Base-by-base conservation (phyloP, 2,329 filamentous ascomycete genomes). In the Hortaea werneckii region DNA sequence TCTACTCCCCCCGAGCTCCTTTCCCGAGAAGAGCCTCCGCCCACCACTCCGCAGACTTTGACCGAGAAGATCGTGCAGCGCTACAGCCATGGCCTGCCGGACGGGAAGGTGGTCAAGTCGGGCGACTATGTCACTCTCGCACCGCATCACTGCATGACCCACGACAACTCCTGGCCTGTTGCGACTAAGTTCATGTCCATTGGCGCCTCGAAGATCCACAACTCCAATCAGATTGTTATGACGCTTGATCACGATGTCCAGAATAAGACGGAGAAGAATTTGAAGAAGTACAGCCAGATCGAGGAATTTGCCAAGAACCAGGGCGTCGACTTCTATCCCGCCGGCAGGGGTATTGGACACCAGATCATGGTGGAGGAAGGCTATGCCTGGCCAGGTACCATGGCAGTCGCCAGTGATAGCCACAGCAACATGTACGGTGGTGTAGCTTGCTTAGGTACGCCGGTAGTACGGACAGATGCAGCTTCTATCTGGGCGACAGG, bases 1-100 rank as follows among this genome's bases (percentile, higher is more conserved):
- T 76, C 76, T 51, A 65, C 75, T 2, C 70, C 87, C 11, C 79
- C 85, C 56, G 81, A 87, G 49, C 77, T 95, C 51, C 79, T 94
- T 53, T 80, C 83, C 37, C 54, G 53, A 20, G 82, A 86, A 30
- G 77, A 64, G 40, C 59, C 65, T 12, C 56, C 70, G 27, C 62
- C 65, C 26, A 56, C 58, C 12, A 65, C 67, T 2, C 77, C 85
- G 0, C 88, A 95, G 67, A 95, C 86, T 2, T 67, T 95, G 43
- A 92, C 86, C 2, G 89, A 95, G 65, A 95, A 95, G 73, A 95
- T 95, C 48, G 82, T 95, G 0, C 89, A 95, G 64, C 69, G 75
- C 11, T 83, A 94, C 65, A 77, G 87, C 0, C 74, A 88, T n/a
- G 86, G 82, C 7, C 76, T 95, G 1, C 67, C 85, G 1, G 65